These are phyloP conservation scores for Boletellus ananiceps DNA, from an alignment of 768 basidiomycete genomes.

Conservation along the genomic window DNA sequence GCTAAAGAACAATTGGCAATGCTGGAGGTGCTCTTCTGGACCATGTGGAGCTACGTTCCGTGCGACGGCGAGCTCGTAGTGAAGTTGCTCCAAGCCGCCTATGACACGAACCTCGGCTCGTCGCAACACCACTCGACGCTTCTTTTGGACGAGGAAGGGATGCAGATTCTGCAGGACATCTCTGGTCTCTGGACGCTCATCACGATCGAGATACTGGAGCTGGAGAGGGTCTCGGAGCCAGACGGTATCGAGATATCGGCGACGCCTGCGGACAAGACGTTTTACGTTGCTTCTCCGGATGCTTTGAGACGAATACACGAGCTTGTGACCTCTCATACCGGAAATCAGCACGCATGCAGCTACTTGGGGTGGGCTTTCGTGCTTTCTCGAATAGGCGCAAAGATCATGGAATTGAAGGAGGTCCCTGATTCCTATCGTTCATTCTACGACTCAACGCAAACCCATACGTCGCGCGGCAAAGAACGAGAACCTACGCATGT, in stretches of 20 bases:
- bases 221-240: conserved; percentile 62
- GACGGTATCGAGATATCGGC: conserved; percentile 48
- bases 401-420: conserved; percentile 44
- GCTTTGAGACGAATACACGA: conserved; percentile 65
- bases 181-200: conserved; percentile 76
- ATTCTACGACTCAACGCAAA: conserved; percentile 52
- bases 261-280: conserved; percentile 41
- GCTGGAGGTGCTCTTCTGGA: conserved; percentile 85
- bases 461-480: conserved; percentile 43
- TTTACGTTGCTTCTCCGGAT: conserved; percentile 59
- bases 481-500: conserved; percentile 52
- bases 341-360: conserved; percentile 63
- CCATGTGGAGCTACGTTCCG: conserved; percentile 72
- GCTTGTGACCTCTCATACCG: conserved; percentile 53
- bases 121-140: conserved; percentile 58
- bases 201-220: conserved; percentile 72
- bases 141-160: conserved; percentile 71
- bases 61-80: conserved; percentile 62
- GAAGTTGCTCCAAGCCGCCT: conserved; percentile 60
- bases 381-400: conserved; percentile 55
- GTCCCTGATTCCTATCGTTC: conserved; percentile 50
- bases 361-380: conserved; percentile 86
- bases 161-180: conserved; percentile 59
- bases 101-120: conserved; percentile 59
- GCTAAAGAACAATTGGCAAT: conserved; percentile 73